Evolutionary conservation across 2,329 filamentous ascomycete species (phyloP).

Genomic region (Diplodia intermedia): DNA sequence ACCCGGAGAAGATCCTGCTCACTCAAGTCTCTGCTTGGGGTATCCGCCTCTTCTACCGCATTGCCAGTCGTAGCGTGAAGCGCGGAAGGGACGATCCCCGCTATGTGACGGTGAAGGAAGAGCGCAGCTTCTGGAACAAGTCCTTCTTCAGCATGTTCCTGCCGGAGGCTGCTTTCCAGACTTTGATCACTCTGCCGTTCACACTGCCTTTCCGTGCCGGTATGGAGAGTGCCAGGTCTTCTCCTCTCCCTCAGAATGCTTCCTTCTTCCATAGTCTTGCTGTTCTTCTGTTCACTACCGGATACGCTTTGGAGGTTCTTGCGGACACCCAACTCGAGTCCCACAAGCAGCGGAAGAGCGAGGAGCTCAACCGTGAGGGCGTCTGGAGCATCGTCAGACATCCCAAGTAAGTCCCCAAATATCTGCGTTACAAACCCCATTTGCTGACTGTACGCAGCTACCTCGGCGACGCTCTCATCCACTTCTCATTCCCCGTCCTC

Average conservation of each 20-base stretch:
- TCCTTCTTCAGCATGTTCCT: constrained; percentile 62
- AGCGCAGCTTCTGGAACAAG: constrained; percentile 63
- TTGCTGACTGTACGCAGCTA: constrained; percentile 54
- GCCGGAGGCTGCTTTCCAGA: constrained; percentile 65
- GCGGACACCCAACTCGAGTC: constrained; percentile 64
- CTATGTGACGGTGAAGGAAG: constrained; percentile 61
- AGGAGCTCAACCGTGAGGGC: constrained; percentile 59
- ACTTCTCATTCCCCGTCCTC: constrained; percentile 65
- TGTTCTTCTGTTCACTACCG: constrained; percentile 64
- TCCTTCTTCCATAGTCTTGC: constrained; percentile 52
- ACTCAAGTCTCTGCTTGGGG: constrained; percentile 66
- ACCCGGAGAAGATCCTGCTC: constrained; percentile 63
- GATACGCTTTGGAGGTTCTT: constrained; percentile 62
- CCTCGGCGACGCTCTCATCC: constrained; percentile 65
- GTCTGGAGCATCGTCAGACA: constrained; percentile 69
- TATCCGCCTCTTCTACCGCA: constrained; percentile 61
- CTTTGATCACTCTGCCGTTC: constrained; percentile 64
- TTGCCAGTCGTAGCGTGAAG: constrained; percentile 57
- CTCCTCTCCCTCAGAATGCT: constrained; percentile 40
- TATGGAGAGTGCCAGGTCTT: constrained; percentile 21
- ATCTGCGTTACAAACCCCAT: constrained; percentile 7
- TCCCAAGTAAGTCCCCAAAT: constrained; percentile 60
- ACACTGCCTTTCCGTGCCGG: constrained; percentile 61
- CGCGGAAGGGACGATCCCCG: constrained; percentile 64
- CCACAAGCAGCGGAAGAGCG: constrained; percentile 53